Evolutionary conservation across 106 monocot species (phyloP).

Genomic region (Platanthera zijinensis): DNA sequence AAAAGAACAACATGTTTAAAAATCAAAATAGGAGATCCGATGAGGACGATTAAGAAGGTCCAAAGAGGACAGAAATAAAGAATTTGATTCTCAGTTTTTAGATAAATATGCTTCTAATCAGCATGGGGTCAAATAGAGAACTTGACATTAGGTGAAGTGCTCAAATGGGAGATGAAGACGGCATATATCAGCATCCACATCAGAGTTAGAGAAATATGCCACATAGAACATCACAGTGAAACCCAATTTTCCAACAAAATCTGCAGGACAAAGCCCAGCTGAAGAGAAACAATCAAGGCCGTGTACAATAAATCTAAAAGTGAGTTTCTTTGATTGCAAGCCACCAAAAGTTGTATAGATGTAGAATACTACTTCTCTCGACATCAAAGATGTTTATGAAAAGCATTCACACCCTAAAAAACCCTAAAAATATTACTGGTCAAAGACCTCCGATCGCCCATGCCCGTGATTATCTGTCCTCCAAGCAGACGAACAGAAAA

Average conservation of each 20-base stretch:
- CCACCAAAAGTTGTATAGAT: neutral
- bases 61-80: no score
- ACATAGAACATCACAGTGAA: neutral
- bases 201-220: neutral
- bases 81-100: neutral
- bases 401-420: neutral
- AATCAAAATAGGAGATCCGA: no score
- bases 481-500: neutral
- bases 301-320: neutral
- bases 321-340: neutral
- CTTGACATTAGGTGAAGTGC: neutral
- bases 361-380: neutral
- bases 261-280: neutral
- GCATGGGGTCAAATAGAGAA: neutral
- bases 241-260: neutral
- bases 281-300: neutral
- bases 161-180: neutral
- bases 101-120: neutral
- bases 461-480: neutral
- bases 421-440: neutral
- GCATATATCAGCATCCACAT: neutral
- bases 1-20: no score
- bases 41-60: no score
- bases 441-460: neutral
- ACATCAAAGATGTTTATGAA: neutral